Base-by-base conservation (phyloP, 345 rosid species). In the Citrus trifoliata region DNA sequence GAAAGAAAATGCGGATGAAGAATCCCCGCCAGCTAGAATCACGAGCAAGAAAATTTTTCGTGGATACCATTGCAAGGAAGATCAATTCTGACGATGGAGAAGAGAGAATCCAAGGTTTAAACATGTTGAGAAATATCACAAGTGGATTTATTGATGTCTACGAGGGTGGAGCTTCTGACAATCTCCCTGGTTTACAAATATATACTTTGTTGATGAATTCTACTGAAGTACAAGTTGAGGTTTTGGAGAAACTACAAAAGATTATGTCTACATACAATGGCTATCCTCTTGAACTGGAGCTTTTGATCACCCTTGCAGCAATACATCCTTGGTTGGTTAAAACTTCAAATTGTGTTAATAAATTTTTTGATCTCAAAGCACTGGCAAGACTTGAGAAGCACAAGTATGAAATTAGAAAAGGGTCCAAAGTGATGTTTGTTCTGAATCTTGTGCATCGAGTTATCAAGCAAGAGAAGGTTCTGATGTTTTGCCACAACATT, bases 341-440 rank as follows among this genome's bases (percentile, higher is more conserved):
- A 82, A 89, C 91, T 38, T 89, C 98, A 4, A 84, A 80, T 76
- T 96, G 97, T 75, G 94, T 86, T 33, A 73, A 74, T 19, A 94
- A 89, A 51, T 91, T 93, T 80, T 92, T 90, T 74, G 75, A 79
- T 74, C 18, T 75, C 19, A 75, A 79, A 4, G 97, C 90, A 78
- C 78, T 91, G 81, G 16, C 7, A 12, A 85, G 85, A 74, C 84
- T 94, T n/a, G 97, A 91, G 61, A 91, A 79, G 82, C 80, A 85
- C 63, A 91, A 87, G 78, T 87, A 46, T 19, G 92, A 94, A 40
- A 85, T 83, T 5, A 87, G 79, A 74, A 95, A 87, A 83, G 98
- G 95, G 76, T 91, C 98, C 0, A 95, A 93, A 79, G 93, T 95
- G 83, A 95, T 91, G 92, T 95, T 95, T 32, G 98, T 95, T 76